These are phyloP conservation scores for Marvania coccoides DNA, from an alignment of 139 green algal genomes.

Conservation along the genomic window DNA sequence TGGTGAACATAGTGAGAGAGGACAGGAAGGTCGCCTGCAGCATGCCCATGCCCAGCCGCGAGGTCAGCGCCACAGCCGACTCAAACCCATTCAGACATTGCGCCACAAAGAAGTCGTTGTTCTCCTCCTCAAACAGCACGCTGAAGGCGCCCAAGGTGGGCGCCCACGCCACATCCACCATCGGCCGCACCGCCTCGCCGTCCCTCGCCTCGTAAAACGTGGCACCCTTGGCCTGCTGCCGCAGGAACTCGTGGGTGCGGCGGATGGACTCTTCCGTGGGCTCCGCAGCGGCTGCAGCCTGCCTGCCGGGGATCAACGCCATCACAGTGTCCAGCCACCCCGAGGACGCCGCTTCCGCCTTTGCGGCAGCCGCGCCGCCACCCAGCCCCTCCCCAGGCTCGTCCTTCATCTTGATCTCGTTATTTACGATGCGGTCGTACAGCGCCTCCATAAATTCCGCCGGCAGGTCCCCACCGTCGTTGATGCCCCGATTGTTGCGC, in stretches of 20 bases:
- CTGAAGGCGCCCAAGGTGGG: constrained; percentile 86
- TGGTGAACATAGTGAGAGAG: constrained; percentile 43
- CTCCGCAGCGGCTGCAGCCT: constrained; percentile 22
- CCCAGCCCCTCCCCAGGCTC: not conserved
- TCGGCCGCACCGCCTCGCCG: constrained; percentile 65
- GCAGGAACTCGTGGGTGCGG: constrained; percentile 44
- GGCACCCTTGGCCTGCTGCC: constrained; percentile 61
- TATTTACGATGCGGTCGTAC: constrained; percentile 90
- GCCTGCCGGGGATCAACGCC: constrained; percentile 46
- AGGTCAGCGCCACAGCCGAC: constrained; percentile 51
- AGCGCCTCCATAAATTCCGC: constrained; percentile 77
- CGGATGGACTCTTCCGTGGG: constrained; percentile 74
- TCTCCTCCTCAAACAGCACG: constrained; percentile 76
- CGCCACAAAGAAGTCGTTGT: constrained; percentile 48
- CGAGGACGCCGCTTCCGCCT: not conserved
- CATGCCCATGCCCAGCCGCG: constrained; percentile 71
- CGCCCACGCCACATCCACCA: constrained; percentile 92
- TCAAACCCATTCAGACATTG: constrained; percentile 68
- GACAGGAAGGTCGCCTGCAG: constrained; percentile 82
- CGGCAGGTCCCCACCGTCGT: constrained; percentile 86
- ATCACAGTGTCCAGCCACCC: constrained; percentile 56
- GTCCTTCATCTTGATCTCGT: constrained; percentile 97
- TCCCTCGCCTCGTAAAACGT: constrained; percentile 73
- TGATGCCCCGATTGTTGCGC: constrained; percentile 97
- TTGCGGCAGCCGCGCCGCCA: not conserved